These are phyloP conservation scores for Soucietia sequanensis DNA, from an alignment of 805 yeast genomes.

Conservation along the genomic window DNA sequence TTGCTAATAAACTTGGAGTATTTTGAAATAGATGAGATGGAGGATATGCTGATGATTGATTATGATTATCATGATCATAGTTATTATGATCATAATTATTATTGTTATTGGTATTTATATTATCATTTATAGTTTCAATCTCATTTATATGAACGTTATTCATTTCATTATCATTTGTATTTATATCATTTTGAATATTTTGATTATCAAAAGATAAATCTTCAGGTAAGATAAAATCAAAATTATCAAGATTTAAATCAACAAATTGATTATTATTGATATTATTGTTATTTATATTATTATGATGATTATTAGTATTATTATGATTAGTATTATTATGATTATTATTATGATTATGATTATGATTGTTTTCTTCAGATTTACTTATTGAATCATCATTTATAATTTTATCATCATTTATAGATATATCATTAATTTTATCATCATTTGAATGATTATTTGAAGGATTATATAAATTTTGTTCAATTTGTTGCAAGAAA, in stretches of 20 bases:
- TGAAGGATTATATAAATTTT: slow-evolving; percentile 21
- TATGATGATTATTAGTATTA: no score
- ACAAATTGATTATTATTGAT: no score
- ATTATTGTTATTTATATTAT: no score
- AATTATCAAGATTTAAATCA: slow-evolving; percentile 23
- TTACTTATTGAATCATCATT: no score
- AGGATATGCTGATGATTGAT: slow-evolving; percentile 25
- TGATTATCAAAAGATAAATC: slow-evolving; percentile 10
- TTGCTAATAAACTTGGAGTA: slow-evolving; percentile 26
- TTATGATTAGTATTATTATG: no score
- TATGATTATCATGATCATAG: slow-evolving; percentile 7
- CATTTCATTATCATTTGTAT: slow-evolving; percentile 5
- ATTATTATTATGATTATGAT: no score
- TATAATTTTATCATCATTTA: no score
- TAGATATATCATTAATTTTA: no score
- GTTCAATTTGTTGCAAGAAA: slow-evolving; percentile 29
- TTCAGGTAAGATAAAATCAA: slow-evolving; percentile 23
- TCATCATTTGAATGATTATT: no score
- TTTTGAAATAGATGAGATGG: slow-evolving; percentile 20
- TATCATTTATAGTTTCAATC: background rate
- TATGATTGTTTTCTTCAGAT: no score
- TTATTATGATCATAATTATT: background rate
- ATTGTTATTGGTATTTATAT: background rate
- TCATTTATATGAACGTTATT: background rate
- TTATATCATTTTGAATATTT: no score